phyloP scores from a whole-genome alignment of 2,329 filamentous ascomycete species.

The Colletotrichum viniferum region DNA sequence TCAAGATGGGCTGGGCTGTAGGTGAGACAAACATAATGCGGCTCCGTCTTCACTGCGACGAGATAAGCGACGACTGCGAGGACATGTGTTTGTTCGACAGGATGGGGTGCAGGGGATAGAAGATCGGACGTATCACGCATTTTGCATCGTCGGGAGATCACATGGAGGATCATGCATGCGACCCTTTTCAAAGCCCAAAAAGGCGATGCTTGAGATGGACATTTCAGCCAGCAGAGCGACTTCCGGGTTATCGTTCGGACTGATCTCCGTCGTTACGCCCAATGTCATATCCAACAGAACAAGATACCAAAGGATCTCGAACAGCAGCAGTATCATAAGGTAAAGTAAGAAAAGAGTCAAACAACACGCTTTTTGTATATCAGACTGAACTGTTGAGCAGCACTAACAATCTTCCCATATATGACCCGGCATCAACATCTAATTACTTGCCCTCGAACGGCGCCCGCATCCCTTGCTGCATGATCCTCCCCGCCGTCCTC shows the following conservation, averaged over 20 bases:
- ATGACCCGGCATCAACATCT: not conserved
- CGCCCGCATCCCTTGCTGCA: not conserved
- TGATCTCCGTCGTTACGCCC: accelerated
- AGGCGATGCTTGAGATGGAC: not conserved
- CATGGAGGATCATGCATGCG: not conserved
- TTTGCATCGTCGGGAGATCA: not conserved
- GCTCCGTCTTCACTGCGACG: not conserved
- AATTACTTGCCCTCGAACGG: not conserved
- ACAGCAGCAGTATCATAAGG: too few relatives aligned
- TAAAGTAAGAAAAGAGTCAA: not conserved
- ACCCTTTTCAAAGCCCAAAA: not conserved
- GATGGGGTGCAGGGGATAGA: not conserved
- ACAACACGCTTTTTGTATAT: not conserved
- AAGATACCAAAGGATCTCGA: accelerated
- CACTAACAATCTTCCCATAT: not conserved
- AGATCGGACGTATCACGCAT: not conserved
- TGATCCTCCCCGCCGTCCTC: not conserved
- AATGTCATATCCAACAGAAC: not conserved
- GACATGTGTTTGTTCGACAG: not conserved
- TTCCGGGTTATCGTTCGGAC: not conserved
- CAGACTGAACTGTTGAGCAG: not conserved
- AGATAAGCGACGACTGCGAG: not conserved
- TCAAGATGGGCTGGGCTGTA: not conserved
- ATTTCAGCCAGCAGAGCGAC: accelerated
- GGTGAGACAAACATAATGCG: not conserved